Percentiles rank a stretch among this genome's conserved stretches.
Evolutionary conservation across 164 flowering plant genomes (phyloP).

Genomic region (Chimonanthus praecox): DNA sequence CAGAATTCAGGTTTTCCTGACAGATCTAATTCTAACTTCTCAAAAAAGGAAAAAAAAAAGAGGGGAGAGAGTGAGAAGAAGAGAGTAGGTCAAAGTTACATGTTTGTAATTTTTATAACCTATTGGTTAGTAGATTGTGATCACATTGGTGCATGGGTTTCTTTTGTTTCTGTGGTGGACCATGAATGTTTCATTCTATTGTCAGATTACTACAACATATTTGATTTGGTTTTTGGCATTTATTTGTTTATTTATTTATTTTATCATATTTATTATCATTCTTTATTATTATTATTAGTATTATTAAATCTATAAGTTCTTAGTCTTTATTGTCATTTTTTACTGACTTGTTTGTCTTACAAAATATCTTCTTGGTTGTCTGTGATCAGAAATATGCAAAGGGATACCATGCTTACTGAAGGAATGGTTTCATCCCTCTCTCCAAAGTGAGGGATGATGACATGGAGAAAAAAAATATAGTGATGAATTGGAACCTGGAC

Average conservation of each 20-base stretch:
- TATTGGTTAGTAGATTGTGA: background rate
- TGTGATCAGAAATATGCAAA: background rate
- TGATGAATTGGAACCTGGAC: constrained; percentile 54
- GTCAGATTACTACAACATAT: background rate
- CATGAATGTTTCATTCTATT: background rate
- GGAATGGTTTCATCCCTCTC: constrained; percentile 5
- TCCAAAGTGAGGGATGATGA: constrained; percentile 16
- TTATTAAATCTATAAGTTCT: background rate
- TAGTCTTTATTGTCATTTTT: background rate
- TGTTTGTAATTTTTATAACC: background rate
- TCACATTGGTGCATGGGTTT: background rate
- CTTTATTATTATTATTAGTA: background rate
- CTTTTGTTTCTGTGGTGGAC: background rate
- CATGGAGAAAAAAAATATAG: constrained; percentile 60
- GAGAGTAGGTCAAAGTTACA: background rate
- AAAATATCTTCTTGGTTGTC: background rate
- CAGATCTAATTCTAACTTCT: background rate
- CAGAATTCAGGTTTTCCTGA: background rate
- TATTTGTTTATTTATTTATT: no score
- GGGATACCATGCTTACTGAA: constrained; percentile 8
- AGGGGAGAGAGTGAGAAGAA: no score
- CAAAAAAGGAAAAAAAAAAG: no score
- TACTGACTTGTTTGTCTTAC: background rate
- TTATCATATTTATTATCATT: no score
- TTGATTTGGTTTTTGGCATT: background rate